phyloP scores from a whole-genome alignment of 306 rosid species.

The Dalbergia cochinchinensis region DNA sequence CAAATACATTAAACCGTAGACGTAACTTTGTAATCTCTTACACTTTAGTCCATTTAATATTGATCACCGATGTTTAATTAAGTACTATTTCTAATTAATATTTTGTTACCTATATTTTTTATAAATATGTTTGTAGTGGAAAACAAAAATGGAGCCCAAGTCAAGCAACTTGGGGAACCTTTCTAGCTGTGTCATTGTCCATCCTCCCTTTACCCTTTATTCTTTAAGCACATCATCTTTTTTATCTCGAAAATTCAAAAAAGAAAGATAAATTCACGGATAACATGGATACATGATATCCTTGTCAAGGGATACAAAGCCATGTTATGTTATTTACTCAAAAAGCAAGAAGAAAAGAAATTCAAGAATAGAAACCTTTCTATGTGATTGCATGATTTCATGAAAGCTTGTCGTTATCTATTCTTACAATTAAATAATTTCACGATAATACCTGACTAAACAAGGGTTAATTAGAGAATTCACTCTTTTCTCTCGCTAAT shows the following conservation, averaged over 20 bases:
- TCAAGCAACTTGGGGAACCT: slow-evolving; percentile 45
- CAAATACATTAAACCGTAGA: not conserved
- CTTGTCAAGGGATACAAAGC: slow-evolving; percentile 42
- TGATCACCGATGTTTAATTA: not conserved
- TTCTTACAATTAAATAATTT: not conserved
- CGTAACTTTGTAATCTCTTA: not conserved
- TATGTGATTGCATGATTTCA: not conserved
- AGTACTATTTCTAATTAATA: not conserved
- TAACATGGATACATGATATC: slow-evolving; percentile 18
- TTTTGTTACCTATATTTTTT: not conserved
- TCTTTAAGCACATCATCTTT: slow-evolving; percentile 46
- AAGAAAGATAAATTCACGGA: slow-evolving; percentile 26
- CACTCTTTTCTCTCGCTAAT: not conserved
- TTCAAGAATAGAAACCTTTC: slow-evolving; percentile 26
- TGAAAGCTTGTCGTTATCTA: not conserved
- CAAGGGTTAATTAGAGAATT: not conserved
- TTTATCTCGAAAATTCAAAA: slow-evolving; percentile 31
- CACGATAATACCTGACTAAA: not conserved
- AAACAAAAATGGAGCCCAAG: slow-evolving; percentile 10
- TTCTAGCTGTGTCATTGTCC: slow-evolving; percentile 53
- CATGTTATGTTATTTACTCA: slow-evolving; percentile 6
- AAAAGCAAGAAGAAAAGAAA: not conserved
- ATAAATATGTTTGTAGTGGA: not conserved
- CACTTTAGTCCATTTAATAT: not conserved
- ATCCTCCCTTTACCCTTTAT: slow-evolving; percentile 42